These are phyloP conservation scores for barrel medic (Medicago truncatula) DNA, from an alignment of 306 rosid species.

Conservation along the genomic window MtrunA17r5.0-ANR NC_053048.1:50104001-50104500, in stretches of 20 bases:
- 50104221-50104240: neutral
- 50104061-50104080: neutral
- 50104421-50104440: constrained; percentile 8
- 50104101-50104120: constrained; percentile 10
- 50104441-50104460: constrained; percentile 28
- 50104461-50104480: constrained; percentile 19
- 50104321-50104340: neutral
- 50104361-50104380: neutral
- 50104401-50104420: neutral
- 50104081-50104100: constrained; percentile 7
- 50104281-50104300: neutral
- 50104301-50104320: neutral
- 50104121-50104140: constrained; percentile 1
- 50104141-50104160: constrained; percentile 27
- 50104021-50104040: neutral
- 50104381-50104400: neutral
- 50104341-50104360: neutral
- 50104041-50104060: constrained; percentile 8
- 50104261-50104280: neutral
- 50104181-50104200: too few relatives aligned
- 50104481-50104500: neutral
- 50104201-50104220: neutral
- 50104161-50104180: constrained; percentile 35
- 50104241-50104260: constrained; percentile 22
- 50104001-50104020: neutral